Evolutionary conservation across 305 asterid genomes (phyloP).

Genomic region (Nicotiana rustica): DNA sequence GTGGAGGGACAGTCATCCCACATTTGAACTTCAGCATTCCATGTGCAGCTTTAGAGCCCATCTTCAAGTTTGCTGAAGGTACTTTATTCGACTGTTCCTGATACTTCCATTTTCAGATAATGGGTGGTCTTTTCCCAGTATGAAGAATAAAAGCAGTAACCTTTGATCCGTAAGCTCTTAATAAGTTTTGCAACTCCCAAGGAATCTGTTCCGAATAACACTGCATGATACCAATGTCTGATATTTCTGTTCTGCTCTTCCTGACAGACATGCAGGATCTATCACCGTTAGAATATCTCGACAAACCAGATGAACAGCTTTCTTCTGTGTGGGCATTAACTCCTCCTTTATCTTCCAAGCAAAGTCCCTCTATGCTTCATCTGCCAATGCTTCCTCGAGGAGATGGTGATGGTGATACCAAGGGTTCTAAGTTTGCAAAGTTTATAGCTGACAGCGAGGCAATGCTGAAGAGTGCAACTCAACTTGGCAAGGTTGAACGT

Average conservation of each 20-base stretch:
- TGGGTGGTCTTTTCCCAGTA: not conserved
- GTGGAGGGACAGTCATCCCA: slow-evolving; percentile 95
- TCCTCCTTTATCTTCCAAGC: slow-evolving; percentile 82
- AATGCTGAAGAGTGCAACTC: slow-evolving; percentile 54
- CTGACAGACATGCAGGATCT: slow-evolving; percentile 72
- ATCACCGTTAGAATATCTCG: slow-evolving; percentile 69
- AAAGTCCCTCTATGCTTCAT: slow-evolving; percentile 59
- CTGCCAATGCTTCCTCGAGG: slow-evolving; percentile 52
- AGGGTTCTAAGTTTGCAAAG: slow-evolving; percentile 91
- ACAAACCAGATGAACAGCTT: slow-evolving; percentile 80
- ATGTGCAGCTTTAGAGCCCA: slow-evolving; percentile 83
- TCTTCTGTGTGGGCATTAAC: slow-evolving; percentile 93
- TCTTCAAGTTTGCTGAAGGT: slow-evolving; percentile 86
- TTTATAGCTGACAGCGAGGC: slow-evolving; percentile 74
- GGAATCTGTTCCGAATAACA: not conserved
- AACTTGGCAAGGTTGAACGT: slow-evolving; percentile 51
- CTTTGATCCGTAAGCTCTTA: not conserved
- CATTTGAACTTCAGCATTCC: slow-evolving; percentile 98
- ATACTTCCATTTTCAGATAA: slow-evolving; percentile 18
- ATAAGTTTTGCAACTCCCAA: slow-evolving; percentile 24
- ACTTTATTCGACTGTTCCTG: slow-evolving; percentile 20
- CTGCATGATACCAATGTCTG: not conserved
- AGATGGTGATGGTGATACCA: slow-evolving; percentile 54
- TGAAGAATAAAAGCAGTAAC: not conserved
- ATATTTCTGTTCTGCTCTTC: not conserved